Conservation (phyloP, 2,329 filamentous ascomycete species). For the Neopestalotiopsis sp. region DNA sequence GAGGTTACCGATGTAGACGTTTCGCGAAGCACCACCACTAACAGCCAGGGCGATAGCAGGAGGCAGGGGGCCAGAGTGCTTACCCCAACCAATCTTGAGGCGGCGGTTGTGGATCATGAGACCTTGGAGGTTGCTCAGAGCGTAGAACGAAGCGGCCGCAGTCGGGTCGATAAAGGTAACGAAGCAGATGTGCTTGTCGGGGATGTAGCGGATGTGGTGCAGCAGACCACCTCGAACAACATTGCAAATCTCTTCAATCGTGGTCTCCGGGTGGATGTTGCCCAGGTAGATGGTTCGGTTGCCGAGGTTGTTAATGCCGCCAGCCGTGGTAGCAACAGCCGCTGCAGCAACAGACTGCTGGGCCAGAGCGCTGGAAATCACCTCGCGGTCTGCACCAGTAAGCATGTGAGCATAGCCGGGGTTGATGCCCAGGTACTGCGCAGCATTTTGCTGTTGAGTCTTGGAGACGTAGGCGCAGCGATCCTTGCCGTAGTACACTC, state of each 20-base stretch:
- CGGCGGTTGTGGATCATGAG: slow-evolving; percentile 99
- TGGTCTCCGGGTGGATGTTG: slow-evolving; percentile 98
- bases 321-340: slow-evolving; percentile 93
- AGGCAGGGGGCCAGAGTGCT: slow-evolving; percentile 95
- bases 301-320: slow-evolving; percentile 95
- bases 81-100: slow-evolving; percentile 98
- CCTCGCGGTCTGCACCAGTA: slow-evolving; percentile 92
- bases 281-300: slow-evolving; percentile 98
- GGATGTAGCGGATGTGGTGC: slow-evolving; percentile 98
- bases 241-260: slow-evolving; percentile 99
- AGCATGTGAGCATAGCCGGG: slow-evolving; percentile 96
- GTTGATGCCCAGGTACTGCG: slow-evolving; percentile 96
- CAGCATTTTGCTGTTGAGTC: slow-evolving; percentile 98
- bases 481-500: slow-evolving; percentile 99
- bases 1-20: slow-evolving; percentile 97
- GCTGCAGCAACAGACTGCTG: slow-evolving; percentile 98
- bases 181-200: slow-evolving; percentile 99
- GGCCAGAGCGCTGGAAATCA: slow-evolving; percentile 94
- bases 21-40: slow-evolving; percentile 94
- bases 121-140: slow-evolving; percentile 94
- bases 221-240: slow-evolving; percentile 94
- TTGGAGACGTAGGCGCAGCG: slow-evolving; percentile 98
- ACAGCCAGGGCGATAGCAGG: slow-evolving; percentile 96
- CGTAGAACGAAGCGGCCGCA: slow-evolving; percentile 96
- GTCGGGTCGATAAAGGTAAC: slow-evolving; percentile 99